Evolutionary conservation across 768 basidiomycete species (phyloP), one percentile per base, ranked within the genome.

Genomic region (Pisolithus albus): DNA sequence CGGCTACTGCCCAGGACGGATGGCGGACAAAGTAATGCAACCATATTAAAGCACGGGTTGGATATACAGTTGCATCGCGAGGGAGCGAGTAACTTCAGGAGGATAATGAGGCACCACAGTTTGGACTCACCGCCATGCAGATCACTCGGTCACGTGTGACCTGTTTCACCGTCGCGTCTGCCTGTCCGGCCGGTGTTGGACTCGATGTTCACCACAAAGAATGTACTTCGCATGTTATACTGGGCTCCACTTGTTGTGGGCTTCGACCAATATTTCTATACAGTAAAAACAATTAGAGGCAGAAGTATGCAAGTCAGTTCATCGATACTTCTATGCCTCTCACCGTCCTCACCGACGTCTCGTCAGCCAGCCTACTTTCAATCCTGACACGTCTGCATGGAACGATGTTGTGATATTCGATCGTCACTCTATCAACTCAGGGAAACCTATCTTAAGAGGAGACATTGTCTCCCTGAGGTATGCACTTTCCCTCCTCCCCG

Each of bases 271-370:
- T 75, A 80, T 52, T 72, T 75, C 57, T 81, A 73, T 59, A 71
- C 78, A 28, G 42, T 85, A 21, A 79, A 81, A 53, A 67, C 72
- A 3, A 72, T 87, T 11, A 72, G 70, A 8, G 86, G 85, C 5
- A 70, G 78, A 44, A 87, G 85, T 59, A 88, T 88, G 86, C 84
- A 86, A 82, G 86, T 85, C 56, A 51, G 71, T 46, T 30, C 23
- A 48, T 46, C 40, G 30, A 7, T 16, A 32, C 34, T 36, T 30
- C 13, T 19, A 21, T 38, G 9, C 9, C 4, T 40, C 32, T 43
- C 40, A 45, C 26, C 16, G 11, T 28, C 26, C 26, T 26, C 15
- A 45, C 23, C 43, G 28, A n/a, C 5, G 42, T 42, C 46, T 50
- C 70, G 67, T 61, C 71, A 83, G 81, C 76, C 63, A 76, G 75